Base-by-base conservation (phyloP, 2,329 filamentous ascomycete species). In the Geosmithia flava region DNA sequence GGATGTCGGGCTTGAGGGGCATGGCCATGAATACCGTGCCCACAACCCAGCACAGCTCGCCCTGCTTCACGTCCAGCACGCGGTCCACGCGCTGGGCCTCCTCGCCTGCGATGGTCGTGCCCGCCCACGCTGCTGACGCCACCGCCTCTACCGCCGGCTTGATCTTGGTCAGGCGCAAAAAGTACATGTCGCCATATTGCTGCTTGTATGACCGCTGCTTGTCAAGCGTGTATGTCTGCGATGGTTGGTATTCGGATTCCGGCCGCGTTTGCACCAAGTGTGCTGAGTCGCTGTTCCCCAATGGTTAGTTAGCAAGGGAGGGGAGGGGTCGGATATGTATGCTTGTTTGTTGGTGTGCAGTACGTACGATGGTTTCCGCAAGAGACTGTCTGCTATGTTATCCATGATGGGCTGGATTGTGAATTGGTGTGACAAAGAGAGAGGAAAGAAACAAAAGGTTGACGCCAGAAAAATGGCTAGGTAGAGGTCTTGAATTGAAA, bases 21-120 rank as follows among this genome's bases (percentile, higher is more conserved):
- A 98, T 90, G 53, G 97, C 88, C 85, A 97, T 95, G 64, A 95
- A 98, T 30, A 97, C 81, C 0, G 93, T 98, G 16, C 94, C 93
- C 0, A 83, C 76, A 16, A 98, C 85, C 89, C 91, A 98, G 68
- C 91, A 97, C 37, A 97, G 71, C 68, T 96, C 83, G 53, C 93
- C 93, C 69, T 97, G 93, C 51, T 91, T 81, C 47, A 98, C 93
- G 66, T 98, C 91, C 29, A 98, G 76, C 51, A 98, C 93, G 55
- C 93, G 76, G 30, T 96, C 87, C 16, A 94, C 89, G 54, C 75
- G 80, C 55, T 75, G 77, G 11, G 87, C 87, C 49, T 71, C 71
- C 62, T 95, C 87, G 39, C 81, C 86, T 7, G 78, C 87, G 54
- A 97, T 81, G 60, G 84, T 76, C 48, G 87, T 84, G 47, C 79